Evolutionary conservation across 192 early-diverging fungal genomes (phyloP), one percentile per base, ranked within the genome.

Genomic region (Ambispora gerdemannii): DNA sequence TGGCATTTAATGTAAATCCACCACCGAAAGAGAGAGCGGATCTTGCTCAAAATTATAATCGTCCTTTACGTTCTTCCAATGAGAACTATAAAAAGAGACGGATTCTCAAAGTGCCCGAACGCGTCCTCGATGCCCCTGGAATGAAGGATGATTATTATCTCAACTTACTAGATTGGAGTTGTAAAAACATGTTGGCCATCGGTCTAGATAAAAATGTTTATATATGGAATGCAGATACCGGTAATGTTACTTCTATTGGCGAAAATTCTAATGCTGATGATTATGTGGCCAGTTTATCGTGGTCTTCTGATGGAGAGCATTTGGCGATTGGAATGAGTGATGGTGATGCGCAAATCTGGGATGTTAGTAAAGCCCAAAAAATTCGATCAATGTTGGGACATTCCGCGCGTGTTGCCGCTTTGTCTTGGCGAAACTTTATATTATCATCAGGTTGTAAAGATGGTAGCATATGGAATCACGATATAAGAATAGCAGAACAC

Each of bases 101-200:
- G 31, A 93, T 98, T 31, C 76, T 87, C n/a, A 89, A 84, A 13
- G 83, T 84, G 15, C 93, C 96, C 0, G 92, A 92, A 68, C 86
- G 86, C 35, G 80, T 96, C 2, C 80, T 98, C 31, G 96, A 98
- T 81, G 94, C 95, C 1, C 94, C 94, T 2, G 88, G 88, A 0
- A 72, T 98, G 63, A 70, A 82, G 22, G 96, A 99, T 67, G 96
- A 99, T 76, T 99, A 93, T 75, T 99, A 99, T 76, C 80, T 97
- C 22, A 99, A 97, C 63, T 66, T 98, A 28, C 80, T 99, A 11
- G 96, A 97, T 77, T 99, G 97, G 97, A 92, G 87, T 8, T 59
- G 75, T 15, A 77, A 76, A 19, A 96, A 97, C 69, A 77, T 87
- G 15, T 80, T 99, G 13, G 94, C 91, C 17, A 90, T 99, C 67